Conservation (phyloP, 1,284 basidiomycete species). For the Stygiomarasmius scandens region DNA sequence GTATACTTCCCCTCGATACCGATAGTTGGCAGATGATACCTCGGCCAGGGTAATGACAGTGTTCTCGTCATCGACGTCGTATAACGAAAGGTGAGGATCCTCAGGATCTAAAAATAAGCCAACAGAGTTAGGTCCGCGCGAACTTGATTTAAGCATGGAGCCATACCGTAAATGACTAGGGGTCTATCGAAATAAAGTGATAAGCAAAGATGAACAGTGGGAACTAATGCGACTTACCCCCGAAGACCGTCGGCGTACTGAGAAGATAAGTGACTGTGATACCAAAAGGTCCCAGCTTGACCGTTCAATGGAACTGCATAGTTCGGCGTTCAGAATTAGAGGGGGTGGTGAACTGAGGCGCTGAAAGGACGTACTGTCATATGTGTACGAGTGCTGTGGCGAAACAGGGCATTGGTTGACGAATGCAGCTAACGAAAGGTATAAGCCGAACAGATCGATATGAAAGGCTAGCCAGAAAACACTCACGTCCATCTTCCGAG, state of each 20-base stretch:
- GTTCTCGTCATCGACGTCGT: constrained; percentile 35
- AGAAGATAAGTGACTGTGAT: constrained; percentile 38
- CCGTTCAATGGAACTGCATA: constrained; percentile 16
- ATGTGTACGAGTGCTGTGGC: constrained; percentile 13
- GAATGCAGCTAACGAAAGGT: constrained; percentile 6
- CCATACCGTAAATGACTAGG: constrained; percentile 33
- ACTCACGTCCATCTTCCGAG: constrained; percentile 19
- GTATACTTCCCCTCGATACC: constrained; percentile 36
- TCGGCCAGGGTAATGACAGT: constrained; percentile 33
- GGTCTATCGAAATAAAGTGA: constrained; percentile 27
- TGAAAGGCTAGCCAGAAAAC: too few species aligned
- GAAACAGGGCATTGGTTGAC: constrained; percentile 15
- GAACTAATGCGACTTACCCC: constrained; percentile 1
- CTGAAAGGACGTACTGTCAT: constrained; percentile 11
- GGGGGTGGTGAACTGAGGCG: neutral
- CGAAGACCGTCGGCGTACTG: constrained; percentile 43
- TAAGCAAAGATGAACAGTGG: neutral
- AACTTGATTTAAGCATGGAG: neutral
- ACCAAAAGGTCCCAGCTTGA: constrained; percentile 33
- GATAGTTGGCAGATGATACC: constrained; percentile 38
- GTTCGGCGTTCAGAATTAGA: neutral
- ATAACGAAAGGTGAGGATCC: constrained; percentile 32
- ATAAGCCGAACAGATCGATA: too few species aligned
- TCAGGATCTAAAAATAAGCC: constrained; percentile 25
- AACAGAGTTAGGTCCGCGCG: neutral